Evolutionary conservation across 2,329 filamentous ascomycete genomes (phyloP).

Genomic region (Pseudocercospora pini-densiflorae): DNA sequence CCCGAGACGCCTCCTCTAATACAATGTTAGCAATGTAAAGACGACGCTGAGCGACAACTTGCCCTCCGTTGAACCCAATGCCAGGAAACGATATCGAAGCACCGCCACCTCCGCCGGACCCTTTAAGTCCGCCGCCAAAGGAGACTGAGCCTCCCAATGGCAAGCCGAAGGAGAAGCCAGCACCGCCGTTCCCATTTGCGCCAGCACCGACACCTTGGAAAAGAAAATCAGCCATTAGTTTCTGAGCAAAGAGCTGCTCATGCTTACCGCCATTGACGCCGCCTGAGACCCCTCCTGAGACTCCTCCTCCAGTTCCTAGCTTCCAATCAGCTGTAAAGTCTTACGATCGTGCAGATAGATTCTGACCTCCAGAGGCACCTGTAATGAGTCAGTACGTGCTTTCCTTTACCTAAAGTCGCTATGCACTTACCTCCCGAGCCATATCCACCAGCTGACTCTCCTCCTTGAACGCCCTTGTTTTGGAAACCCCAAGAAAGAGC

Average conservation of each 20-base stretch:
- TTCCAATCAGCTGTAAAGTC: neutral
- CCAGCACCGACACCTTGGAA: neutral
- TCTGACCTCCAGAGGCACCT: neutral
- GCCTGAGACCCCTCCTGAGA: neutral
- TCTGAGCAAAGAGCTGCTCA: neutral
- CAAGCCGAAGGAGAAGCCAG: neutral
- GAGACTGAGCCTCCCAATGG: neutral
- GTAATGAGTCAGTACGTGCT: no score
- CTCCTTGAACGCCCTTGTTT: neutral
- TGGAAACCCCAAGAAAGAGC: neutral
- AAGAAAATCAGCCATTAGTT: neutral
- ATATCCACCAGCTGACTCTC: neutral
- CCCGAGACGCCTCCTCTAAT: neutral
- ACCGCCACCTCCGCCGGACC: neutral
- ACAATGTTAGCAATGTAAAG: neutral
- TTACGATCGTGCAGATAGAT: neutral
- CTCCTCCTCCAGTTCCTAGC: neutral
- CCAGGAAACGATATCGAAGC: neutral
- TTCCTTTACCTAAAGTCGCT: no score
- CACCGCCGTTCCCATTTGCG: neutral
- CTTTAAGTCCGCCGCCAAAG: neutral
- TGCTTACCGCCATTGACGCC: neutral
- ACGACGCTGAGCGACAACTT: neutral
- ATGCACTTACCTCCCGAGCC: neutral
- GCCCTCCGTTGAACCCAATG: neutral